A percentile compares a stretch with the other conserved stretches of the same genome.
phyloP scores from a whole-genome alignment of 2,329 filamentous ascomycete species.

The Phialocephala sp. region DNA sequence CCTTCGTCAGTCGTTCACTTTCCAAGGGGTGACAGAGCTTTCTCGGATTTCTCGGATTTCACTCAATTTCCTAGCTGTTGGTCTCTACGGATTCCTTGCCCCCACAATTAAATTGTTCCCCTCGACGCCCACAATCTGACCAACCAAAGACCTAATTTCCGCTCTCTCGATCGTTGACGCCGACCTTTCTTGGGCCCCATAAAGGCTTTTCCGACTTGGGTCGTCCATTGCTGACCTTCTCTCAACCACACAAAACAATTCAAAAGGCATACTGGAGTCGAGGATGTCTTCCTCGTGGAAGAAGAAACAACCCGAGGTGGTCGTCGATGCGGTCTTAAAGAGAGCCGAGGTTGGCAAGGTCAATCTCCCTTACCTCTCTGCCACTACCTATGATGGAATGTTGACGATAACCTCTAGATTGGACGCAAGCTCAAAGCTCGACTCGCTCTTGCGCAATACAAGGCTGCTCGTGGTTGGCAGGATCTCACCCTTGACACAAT shows the following conservation, averaged over 20 bases:
- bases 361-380: conserved; percentile 42
- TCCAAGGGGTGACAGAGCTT: too few relatives aligned
- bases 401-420: conserved; percentile 66
- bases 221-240: conserved; percentile 15
- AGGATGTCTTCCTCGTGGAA: conserved; percentile 66
- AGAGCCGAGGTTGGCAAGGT: conserved; percentile 79
- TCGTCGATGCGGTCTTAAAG: conserved; percentile 72
- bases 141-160: conserved; percentile 10
- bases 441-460: conserved; percentile 94
- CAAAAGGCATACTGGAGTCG: conserved; percentile 6
- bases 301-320: conserved; percentile 64
- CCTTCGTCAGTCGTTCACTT: conserved; percentile 5
- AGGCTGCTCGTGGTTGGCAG: conserved; percentile 95
- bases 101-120: conserved; percentile 9
- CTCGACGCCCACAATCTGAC: conserved; percentile 10
- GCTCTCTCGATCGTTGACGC: conserved; percentile 24
- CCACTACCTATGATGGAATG: conserved; percentile 17
- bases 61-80: not conserved
- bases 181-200: conserved; percentile 25
- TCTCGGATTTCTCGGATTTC: not conserved
- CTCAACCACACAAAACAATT: conserved; percentile 10
- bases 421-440: conserved; percentile 91
- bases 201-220: conserved; percentile 14
- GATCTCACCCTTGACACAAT: conserved; percentile 85
- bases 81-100: not conserved